Conservation (phyloP, 2,329 filamentous ascomycete species). For the Aotearoamyces nothofagi region DNA sequence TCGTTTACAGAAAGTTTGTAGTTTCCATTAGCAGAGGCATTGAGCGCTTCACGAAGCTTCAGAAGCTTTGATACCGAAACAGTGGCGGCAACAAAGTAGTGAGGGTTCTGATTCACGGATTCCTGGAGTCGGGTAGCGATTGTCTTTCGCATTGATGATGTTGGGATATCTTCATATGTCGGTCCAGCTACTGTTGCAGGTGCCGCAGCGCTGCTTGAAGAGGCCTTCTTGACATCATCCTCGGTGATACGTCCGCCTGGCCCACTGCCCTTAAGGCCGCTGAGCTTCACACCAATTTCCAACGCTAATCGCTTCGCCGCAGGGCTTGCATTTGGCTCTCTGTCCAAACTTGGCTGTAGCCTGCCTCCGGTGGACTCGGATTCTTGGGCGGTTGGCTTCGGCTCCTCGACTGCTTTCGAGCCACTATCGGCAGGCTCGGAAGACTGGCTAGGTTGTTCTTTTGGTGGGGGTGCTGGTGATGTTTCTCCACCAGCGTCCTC, state of each 20-base stretch:
- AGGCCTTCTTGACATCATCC: slow-evolving; percentile 81
- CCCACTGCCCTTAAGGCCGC: slow-evolving; percentile 73
- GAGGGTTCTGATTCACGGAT: slow-evolving; percentile 86
- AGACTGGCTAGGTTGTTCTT: slow-evolving; percentile 46
- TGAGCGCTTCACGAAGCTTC: slow-evolving; percentile 89
- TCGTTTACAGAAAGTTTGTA: slow-evolving; percentile 99
- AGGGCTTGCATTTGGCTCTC: slow-evolving; percentile 57
- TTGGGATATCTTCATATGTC: slow-evolving; percentile 71
- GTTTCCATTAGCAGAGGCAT: slow-evolving; percentile 73
- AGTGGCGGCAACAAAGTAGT: slow-evolving; percentile 89
- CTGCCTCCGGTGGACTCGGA: slow-evolving; percentile 59
- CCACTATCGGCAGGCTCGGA: slow-evolving; percentile 42
- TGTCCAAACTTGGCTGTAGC: slow-evolving; percentile 72
- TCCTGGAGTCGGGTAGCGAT: slow-evolving; percentile 84
- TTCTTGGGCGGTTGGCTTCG: slow-evolving; percentile 50
- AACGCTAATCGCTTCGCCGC: slow-evolving; percentile 70
- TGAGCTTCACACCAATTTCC: slow-evolving; percentile 68
- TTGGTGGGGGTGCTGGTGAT: slow-evolving; percentile 44
- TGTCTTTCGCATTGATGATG: slow-evolving; percentile 92
- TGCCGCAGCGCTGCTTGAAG: slow-evolving; percentile 31
- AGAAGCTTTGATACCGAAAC: slow-evolving; percentile 90
- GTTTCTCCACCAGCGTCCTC: slow-evolving; percentile 84
- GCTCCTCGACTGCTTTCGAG: slow-evolving; percentile 47
- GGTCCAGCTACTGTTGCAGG: slow-evolving; percentile 42
- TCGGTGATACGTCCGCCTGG: slow-evolving; percentile 78